Percentiles rank a stretch among this genome's conserved stretches.
Conservation (phyloP, 139 green algal genomes). For the Pedinophyceae sp. region DNA sequence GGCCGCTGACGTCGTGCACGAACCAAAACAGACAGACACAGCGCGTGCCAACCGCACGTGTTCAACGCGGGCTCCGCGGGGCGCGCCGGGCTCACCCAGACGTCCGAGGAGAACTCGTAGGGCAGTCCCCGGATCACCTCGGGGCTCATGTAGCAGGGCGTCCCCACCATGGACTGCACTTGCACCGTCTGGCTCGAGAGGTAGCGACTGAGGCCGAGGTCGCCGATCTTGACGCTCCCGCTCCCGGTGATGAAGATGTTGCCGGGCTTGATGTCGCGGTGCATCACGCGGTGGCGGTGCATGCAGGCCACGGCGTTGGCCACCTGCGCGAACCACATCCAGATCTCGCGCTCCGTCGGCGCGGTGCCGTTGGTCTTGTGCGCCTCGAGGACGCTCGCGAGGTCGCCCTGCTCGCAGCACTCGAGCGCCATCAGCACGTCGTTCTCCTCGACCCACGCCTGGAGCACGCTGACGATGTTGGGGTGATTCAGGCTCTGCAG, state of each 20-base stretch:
- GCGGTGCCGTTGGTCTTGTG: not conserved
- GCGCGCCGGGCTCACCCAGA: no score
- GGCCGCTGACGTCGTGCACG: no score
- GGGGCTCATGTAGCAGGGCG: not conserved
- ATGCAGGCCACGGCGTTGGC: conserved; percentile 1
- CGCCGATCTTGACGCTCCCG: conserved; percentile 7
- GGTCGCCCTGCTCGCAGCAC: not conserved
- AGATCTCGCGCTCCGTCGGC: not conserved
- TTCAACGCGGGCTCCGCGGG: no score
- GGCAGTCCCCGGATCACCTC: conserved; percentile 2
- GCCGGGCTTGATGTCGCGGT: conserved; percentile 9
- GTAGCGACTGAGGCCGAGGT: conserved; percentile 5
- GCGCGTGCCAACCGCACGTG: no score
- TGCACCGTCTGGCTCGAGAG: conserved; percentile 7
- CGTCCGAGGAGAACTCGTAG: conserved; percentile 5
- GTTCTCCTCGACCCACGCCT: conserved; percentile 9
- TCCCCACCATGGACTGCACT: conserved; percentile 3
- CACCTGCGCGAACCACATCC: not conserved
- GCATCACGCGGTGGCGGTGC: conserved; percentile 6
- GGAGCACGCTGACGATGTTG: conserved; percentile 35
- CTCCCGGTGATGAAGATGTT: conserved; percentile 7
- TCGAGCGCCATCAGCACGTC: not conserved
- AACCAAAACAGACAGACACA: no score
- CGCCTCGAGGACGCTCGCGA: not conserved
- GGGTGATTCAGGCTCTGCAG: conserved; percentile 29